Base-by-base conservation (phyloP, 2,329 filamentous ascomycete genomes). In the Hortaea sp. region DNA sequence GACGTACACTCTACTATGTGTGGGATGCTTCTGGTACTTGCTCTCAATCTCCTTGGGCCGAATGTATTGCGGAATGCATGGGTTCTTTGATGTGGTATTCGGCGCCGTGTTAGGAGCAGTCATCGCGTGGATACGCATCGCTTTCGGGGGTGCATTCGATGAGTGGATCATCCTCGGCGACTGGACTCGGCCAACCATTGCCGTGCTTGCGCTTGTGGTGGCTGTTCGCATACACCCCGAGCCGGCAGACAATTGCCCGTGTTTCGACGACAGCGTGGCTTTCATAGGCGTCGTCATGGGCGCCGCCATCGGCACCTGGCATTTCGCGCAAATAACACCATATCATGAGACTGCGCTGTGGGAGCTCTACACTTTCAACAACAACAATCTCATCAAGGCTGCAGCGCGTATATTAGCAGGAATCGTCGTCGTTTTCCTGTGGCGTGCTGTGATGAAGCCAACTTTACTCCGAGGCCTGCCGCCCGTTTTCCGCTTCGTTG, bases 61-160 rank as follows among this genome's bases (percentile, higher is more conserved):
- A 13, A 73, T 98, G 32, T 97, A 98, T 70, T 98, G 92, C 62
- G 92, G 92, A 50, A 98, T 98, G 92, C 92, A 98, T 67, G 92
- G 92, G 7, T 95, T 97, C 67, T 74, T 92, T 39, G 92, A 98
- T 65, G 88, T 97, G 27, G 68, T 92, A 10, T 66, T 92, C 47
- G 92, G 92, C 5, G 87, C 84, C 45, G 57, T 81, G 10, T 74
- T 95, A 46, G 92, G 92, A 30, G 83, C 81, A 7, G 66, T 76
- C 5, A 73, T 84, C 32, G 76, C 76, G 2, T 64, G 73, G 13
- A 58, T 76, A 13, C 77, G 82, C 56, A 75, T 76, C 49, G 53
- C 67, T 5, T 78, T 69, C 46, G 78, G 78, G 13, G 65, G 74
- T 27, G 63, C 69, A 2, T 76, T 94, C 48, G 86, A 94, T 54